Evolutionary conservation across 176 grass and related monocot species (phyloP).

Genomic region (Zea luxurians): DNA sequence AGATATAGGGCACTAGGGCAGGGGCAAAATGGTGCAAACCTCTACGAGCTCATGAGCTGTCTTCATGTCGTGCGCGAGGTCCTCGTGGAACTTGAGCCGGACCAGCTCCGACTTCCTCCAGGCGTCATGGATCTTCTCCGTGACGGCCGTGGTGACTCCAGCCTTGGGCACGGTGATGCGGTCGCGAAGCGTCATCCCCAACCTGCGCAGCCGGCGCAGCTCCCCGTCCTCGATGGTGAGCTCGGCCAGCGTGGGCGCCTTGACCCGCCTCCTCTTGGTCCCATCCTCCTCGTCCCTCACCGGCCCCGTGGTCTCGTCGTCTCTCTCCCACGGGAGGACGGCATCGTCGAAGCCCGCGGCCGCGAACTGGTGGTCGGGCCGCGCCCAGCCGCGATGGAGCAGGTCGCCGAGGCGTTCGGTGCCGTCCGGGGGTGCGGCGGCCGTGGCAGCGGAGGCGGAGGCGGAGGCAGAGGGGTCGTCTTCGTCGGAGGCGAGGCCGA

Average conservation of each 20-base stretch:
- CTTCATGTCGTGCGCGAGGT: conserved; percentile 85
- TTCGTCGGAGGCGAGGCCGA: conserved; percentile 64
- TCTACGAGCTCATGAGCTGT: conserved; percentile 89
- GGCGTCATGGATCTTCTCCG: conserved; percentile 88
- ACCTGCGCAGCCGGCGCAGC: conserved; percentile 65
- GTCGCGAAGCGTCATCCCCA: conserved; percentile 72
- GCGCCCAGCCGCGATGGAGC: conserved; percentile 80
- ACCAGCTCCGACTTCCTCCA: conserved; percentile 95
- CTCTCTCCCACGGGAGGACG: conserved; percentile 79
- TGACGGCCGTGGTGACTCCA: conserved; percentile 70
- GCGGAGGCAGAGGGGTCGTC: conserved; percentile 48
- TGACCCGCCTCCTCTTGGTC: conserved; percentile 53
- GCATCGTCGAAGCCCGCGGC: conserved; percentile 37
- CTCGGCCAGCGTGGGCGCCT: conserved; percentile 81
- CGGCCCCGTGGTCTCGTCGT: conserved; percentile 16
- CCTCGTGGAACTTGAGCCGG: conserved; percentile 91
- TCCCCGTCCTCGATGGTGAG: conserved; percentile 86
- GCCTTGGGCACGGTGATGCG: conserved; percentile 91
- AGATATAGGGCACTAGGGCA: neutral
- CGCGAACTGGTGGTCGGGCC: conserved; percentile 55
- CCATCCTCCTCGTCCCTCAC: conserved; percentile 36
- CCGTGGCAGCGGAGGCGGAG: conserved; percentile 26
- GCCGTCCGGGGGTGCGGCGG: conserved; percentile 40
- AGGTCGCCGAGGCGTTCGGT: conserved; percentile 72
- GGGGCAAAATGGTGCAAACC: conserved; percentile 41